Conservation (phyloP, 1,284 basidiomycete species). For the Takashimella tepidaria region DNA sequence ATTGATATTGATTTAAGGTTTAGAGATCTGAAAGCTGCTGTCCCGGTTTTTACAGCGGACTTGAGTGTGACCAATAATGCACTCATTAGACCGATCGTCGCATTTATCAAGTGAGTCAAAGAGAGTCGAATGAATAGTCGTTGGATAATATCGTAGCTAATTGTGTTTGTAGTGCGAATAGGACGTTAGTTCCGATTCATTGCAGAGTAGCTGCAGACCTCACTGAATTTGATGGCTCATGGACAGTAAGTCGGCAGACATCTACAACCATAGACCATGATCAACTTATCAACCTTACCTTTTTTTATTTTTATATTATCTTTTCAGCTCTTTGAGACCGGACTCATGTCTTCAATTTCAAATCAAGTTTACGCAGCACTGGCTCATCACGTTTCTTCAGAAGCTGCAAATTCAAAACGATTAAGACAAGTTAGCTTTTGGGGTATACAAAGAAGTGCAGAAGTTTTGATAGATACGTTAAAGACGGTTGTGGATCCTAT, state of each 20-base stretch:
- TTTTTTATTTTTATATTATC: not conserved
- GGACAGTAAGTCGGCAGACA: conserved; percentile 79
- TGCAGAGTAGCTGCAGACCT: conserved; percentile 76
- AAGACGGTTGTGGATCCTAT: conserved; percentile 53
- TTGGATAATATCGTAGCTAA: not conserved
- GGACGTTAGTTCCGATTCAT: conserved; percentile 84
- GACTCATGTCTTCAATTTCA: conserved; percentile 41
- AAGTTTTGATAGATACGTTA: conserved; percentile 59
- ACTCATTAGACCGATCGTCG: conserved; percentile 93
- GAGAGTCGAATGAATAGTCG: no score
- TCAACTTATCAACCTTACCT: conserved; percentile 1
- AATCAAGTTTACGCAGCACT: conserved; percentile 74
- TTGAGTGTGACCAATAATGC: conserved; percentile 90
- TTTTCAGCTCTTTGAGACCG: conserved; percentile 41
- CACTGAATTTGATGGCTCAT: conserved; percentile 76
- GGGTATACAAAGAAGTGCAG: conserved; percentile 69
- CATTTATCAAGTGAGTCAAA: conserved; percentile 84
- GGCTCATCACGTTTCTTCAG: conserved; percentile 77
- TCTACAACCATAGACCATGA: no score
- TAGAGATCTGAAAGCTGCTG: conserved; percentile 90
- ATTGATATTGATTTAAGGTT: conserved; percentile 95
- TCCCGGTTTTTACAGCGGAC: conserved; percentile 82
- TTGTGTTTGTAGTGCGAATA: conserved; percentile 62
- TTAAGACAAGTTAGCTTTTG: conserved; percentile 79
- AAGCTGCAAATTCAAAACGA: conserved; percentile 77